Evolutionary conservation across 441 rosid species (phyloP).

Genomic region (Jatropha podagrica): DNA sequence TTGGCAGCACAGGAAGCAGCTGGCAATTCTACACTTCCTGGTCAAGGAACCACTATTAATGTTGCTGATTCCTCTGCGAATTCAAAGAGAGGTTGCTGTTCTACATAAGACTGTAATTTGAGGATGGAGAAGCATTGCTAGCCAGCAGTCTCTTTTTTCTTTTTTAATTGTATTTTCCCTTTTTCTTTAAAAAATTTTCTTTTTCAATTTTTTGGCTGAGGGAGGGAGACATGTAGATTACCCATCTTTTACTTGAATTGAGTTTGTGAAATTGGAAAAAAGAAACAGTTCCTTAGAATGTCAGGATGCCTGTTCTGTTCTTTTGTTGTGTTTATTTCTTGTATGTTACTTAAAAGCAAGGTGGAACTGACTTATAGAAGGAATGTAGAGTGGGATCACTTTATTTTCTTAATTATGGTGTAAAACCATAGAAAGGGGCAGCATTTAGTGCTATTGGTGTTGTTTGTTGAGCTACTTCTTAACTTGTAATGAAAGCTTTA

Average conservation of each 20-base stretch:
- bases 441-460: conserved; percentile 9
- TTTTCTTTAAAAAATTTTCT: background rate
- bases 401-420: background rate
- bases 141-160: conserved; percentile 19
- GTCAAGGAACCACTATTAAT: conserved; percentile 83
- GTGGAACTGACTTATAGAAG: conserved; percentile 12
- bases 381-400: conserved; percentile 19
- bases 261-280: conserved; percentile 37
- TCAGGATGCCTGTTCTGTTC: conserved; percentile 19
- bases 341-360: conserved; percentile 15
- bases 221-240: conserved; percentile 56
- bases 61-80: conserved; percentile 61
- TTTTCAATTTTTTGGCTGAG: conserved; percentile 39
- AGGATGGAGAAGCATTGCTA: conserved; percentile 16
- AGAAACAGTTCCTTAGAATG: conserved; percentile 16
- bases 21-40: conserved; percentile 52
- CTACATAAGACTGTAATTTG: conserved; percentile 36
- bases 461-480: conserved; percentile 13
- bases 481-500: conserved; percentile 9
- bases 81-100: conserved; percentile 67
- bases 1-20: conserved; percentile 90
- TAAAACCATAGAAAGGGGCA: conserved; percentile 12
- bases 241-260: conserved; percentile 26
- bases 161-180: background rate
- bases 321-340: conserved; percentile 16